Evolutionary conservation across 106 monocot genomes (phyloP), one percentile per base, ranked within the genome.

Genomic region (Vanilla planifolia): DNA sequence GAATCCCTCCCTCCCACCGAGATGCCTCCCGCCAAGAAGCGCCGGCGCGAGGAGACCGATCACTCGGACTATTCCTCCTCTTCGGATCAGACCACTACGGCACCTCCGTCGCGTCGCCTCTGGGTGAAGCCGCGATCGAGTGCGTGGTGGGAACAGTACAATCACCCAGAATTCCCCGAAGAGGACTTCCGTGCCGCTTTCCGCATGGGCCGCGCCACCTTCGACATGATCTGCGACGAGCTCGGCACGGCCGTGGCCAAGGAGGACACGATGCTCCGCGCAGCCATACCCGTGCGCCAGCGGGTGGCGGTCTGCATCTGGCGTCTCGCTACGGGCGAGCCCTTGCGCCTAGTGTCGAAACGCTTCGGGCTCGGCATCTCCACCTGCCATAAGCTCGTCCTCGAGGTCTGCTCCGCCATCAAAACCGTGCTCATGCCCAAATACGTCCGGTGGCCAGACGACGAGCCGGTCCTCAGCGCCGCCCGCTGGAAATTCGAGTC

Each of bases 321-420:
- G 75, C 74, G 86, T 10, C 74, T 81, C 2, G 86, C 86, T 32
- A 86, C 86, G 25, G 86, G 86, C 16, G 86, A 86, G 55, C 86
- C 86, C 15, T 75, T 86, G 55, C 70, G 86, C 4, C 56, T 81
- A 6, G 86, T 86, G 13, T 81, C 81, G 9, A 86, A 81, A 69
- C 77, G 86, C 14, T 86, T 86, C 73, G 86, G 81, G 27, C 89
- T 94, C 40, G 94, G 94, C 26, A 94, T 94, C 77, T 94, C 94
- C 60, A 94, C 94, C 37, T 94, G 94, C 75, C 94, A 94, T 61
- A 94, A 94, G 68, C 85, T 94, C 44, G 78, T 94, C 44, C 83
- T 94, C 20, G 94, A 94, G 69, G 94, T 89, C 53, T 94, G 89
- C 77, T 52, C 82, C 33, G 94, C 94, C 13, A 86, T 94, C 57